Evolutionary conservation across 768 basidiomycete species (phyloP).

Genomic region (Calocybe cyanea): DNA sequence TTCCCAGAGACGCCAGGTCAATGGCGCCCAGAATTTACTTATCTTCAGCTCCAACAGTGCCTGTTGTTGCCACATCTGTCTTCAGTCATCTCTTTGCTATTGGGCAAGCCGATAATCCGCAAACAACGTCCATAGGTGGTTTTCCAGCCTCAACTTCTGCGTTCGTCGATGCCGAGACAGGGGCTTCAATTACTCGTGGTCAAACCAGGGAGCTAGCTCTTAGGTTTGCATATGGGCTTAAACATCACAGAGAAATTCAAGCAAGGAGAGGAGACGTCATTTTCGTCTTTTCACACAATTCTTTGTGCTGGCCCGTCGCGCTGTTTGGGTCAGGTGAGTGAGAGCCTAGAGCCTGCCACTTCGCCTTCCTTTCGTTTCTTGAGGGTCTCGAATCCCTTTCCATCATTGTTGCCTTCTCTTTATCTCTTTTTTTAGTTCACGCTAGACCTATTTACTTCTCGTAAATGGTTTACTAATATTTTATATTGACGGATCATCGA

Average conservation of each 20-base stretch:
- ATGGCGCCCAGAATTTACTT: constrained; percentile 45
- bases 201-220: constrained; percentile 52
- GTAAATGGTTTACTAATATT: not conserved
- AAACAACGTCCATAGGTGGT: constrained; percentile 31
- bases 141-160: constrained; percentile 45
- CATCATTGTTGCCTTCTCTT: too few relatives aligned
- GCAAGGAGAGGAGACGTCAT: constrained; percentile 51
- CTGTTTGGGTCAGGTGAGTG: constrained; percentile 43
- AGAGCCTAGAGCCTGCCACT: too few relatives aligned
- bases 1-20: too few relatives aligned
- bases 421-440: not conserved
- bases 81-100: constrained; percentile 47
- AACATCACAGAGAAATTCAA: constrained; percentile 30
- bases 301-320: constrained; percentile 45
- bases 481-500: constrained; percentile 1
- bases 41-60: constrained; percentile 36
- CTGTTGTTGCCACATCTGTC: constrained; percentile 37
- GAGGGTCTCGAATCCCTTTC: not conserved
- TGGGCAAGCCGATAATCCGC: constrained; percentile 11
- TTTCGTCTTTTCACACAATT: constrained; percentile 70
- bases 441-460: not conserved
- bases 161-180: constrained; percentile 64
- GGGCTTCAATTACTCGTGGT: constrained; percentile 50
- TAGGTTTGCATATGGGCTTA: constrained; percentile 56
- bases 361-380: not conserved